Base-by-base conservation (phyloP, 176 grass and related monocot genomes). In the Oryza brachyantha region DNA sequence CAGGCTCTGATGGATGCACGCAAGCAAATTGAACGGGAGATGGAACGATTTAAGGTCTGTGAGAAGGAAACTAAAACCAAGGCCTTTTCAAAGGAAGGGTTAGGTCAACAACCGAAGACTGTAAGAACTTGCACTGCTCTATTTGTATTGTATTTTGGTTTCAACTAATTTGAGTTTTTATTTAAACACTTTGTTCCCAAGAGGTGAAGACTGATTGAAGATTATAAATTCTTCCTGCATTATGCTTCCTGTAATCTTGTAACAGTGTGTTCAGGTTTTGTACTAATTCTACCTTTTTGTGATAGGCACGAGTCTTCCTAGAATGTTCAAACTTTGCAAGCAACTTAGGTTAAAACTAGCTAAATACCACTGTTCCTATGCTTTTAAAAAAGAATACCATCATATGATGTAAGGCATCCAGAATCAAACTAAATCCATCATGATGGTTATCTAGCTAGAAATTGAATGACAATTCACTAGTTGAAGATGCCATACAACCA, bases 41-140 rank as follows among this genome's bases (percentile, higher is more conserved):
- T 99, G 96, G 96, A 99, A 87, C 91, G 96, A 72, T 99, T 99
- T 91, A 99, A 99, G 78, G 96, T 99, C 24, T 99, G 96, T 77
- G 96, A 99, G 81, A 99, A 99, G 75, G 96, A 99, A 79, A 99
- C 96, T 41, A 99, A 99, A 93, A 99, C 96, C 11, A 99, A 99
- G 84, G 96, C 96, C 71, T 99, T 99, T 63, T 99, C 96, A 29
- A 99, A 99, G 73, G 96, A 99, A 95, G 96, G 96, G 17, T 84
- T 99, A 77, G 96, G 88, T 66, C 96, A 99, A 84, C 96, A 99
- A 86, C 96, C 96, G 6, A 99, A 99, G 88, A 95, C 96, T 72
- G 96, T 99, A 95, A 91, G 90, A 26, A 37, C 57, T 40, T 13
- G 42, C 21, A n/a, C 22, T 86, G 19, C 24, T 90, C 84, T 78